Evolutionary conservation across 108 stramenopile genomes (phyloP), one percentile per base, ranked within the genome.

Genomic region (Nannochloropsis salina): DNA sequence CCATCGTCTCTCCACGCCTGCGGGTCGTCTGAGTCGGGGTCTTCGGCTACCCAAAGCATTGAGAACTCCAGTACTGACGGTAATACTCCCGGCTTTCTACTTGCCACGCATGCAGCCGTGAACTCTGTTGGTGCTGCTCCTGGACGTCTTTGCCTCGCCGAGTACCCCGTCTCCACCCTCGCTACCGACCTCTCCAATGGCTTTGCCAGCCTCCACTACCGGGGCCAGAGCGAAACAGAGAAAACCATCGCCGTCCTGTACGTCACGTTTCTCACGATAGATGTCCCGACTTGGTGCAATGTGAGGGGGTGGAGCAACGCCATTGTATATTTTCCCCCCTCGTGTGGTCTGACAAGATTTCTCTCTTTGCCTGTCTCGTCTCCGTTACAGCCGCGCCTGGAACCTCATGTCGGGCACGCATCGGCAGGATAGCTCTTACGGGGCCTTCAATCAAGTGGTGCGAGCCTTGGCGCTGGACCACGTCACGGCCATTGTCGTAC

Each of bases 401-500:
- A n/a, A n/a, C 61, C 61, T 74, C 8, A n/a, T 74, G 20, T 74
- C 61, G 61, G 61, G 61, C 61, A 74, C 61, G 61, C 61, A 74
- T n/a, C 61, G 61, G 61, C 61, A 74, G n/a, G 61, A 74, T n/a
- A 74, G 61, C 8, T 74, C 61, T 74, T n/a, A 74, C n/a, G 61
- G 61, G 61, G 61, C 61, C 4, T 74, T 74, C n/a, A 74, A 74
- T n/a, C 61, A 74, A n/a, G n/a, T 74, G 3, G 61, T 74, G 61
- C 61, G 61, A n/a, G 3, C 61, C 15, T 6, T 74, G 61, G 61
- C 61, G n/a, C 61, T 74, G 2, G 61, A 74, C n/a, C 61, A 74
- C 8, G 61, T 15, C 61, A 74, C 61, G 61, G 61, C 61, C 6
- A 74, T 74, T n/a, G 1, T 15, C 20, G 61, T 74, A 2, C 61